Evolutionary conservation across 192 early-diverging fungal genomes (phyloP).

Genomic region (Coemansia sp.): DNA sequence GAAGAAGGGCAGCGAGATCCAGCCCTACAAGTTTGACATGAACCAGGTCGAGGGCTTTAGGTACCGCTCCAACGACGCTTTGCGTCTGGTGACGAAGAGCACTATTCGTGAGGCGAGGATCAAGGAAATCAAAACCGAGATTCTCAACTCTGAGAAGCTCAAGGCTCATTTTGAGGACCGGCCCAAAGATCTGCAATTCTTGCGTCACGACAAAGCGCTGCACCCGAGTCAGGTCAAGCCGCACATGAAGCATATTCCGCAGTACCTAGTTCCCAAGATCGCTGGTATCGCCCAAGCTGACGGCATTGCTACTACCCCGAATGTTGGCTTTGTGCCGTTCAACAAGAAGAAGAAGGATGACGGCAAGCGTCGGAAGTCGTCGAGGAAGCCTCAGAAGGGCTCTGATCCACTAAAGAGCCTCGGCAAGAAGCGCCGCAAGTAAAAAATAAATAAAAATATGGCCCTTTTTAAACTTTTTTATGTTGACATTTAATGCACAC

Average conservation of each 20-base stretch:
- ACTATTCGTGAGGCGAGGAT: constrained; percentile 87
- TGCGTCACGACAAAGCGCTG: constrained; percentile 88
- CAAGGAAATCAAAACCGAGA: constrained; percentile 95
- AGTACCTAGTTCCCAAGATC: constrained; percentile 89
- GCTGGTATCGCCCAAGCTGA: constrained; percentile 48
- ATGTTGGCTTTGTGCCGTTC: constrained; percentile 55
- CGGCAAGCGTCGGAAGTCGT: constrained; percentile 31
- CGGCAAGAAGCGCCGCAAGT: constrained; percentile 43
- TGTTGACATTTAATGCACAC: constrained; percentile 3
- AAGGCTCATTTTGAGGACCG: constrained; percentile 97
- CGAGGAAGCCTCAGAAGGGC: constrained; percentile 20
- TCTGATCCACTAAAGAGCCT: constrained; percentile 42
- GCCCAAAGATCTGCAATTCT: constrained; percentile 84
- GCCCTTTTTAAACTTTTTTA: background rate
- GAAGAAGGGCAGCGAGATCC: constrained; percentile 56
- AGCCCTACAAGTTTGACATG: constrained; percentile 86
- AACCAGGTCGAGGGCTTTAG: constrained; percentile 86
- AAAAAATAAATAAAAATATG: background rate
- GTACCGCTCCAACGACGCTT: constrained; percentile 86
- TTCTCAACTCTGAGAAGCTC: constrained; percentile 92
- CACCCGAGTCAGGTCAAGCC: constrained; percentile 78
- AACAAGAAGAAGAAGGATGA: constrained; percentile 34
- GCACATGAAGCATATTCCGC: constrained; percentile 92
- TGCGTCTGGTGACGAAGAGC: constrained; percentile 71
- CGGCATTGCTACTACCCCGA: constrained; percentile 33